phyloP scores from a whole-genome alignment of 164 flowering plant species.

The Echeveria elegans region DNA sequence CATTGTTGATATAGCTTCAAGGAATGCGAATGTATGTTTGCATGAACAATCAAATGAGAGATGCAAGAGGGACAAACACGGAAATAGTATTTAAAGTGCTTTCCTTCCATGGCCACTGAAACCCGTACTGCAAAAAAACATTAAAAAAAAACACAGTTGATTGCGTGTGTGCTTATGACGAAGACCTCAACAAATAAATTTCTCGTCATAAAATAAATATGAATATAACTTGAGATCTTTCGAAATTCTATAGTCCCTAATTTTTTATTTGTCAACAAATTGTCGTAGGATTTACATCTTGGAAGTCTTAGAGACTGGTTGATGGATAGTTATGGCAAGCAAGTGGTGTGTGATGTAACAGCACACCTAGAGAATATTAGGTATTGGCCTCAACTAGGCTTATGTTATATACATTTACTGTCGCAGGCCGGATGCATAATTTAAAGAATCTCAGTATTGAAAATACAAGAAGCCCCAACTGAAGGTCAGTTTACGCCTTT shows the following conservation, averaged over 20 bases:
- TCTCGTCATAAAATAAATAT: not conserved
- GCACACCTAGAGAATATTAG: not conserved
- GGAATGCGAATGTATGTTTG: not conserved
- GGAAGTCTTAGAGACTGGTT: not conserved
- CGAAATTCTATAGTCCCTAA: not conserved
- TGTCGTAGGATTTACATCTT: not conserved
- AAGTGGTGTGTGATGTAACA: not conserved
- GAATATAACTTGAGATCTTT: not conserved
- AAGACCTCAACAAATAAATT: not conserved
- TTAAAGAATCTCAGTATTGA: not conserved
- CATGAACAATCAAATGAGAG: not conserved
- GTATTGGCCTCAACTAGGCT: not conserved
- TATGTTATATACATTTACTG: not conserved
- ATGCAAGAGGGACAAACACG: not conserved
- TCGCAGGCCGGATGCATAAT: not conserved
- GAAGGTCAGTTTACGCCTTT: not conserved
- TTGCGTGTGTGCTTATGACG: not conserved
- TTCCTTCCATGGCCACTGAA: not conserved
- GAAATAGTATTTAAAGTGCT: not conserved
- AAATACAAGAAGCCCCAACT: not conserved
- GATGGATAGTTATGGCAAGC: not conserved
- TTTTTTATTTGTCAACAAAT: not conserved
- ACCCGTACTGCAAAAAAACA: not conserved
- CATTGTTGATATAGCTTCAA: not conserved
- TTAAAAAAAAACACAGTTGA: too few relatives aligned